phyloP scores from a whole-genome alignment of 208 protist species.

The Acanthamoeba triangularis region DNA sequence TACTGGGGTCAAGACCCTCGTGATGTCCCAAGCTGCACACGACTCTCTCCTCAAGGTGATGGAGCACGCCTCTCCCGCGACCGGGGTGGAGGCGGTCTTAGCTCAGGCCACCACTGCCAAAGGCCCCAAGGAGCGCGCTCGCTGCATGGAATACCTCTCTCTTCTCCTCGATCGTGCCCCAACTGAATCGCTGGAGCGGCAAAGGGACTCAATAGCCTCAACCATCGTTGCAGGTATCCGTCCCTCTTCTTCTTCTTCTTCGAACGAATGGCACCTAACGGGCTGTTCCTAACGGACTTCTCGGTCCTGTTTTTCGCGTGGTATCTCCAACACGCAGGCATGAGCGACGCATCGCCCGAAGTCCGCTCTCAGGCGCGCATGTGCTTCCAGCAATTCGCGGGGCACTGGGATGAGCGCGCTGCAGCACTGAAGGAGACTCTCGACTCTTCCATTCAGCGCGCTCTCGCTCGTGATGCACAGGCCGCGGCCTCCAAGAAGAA shows the following conservation, averaged over 20 bases:
- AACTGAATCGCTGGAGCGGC: background rate
- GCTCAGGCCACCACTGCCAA: background rate
- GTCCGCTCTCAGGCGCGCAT: background rate
- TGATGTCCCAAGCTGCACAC: slow-evolving; percentile 16
- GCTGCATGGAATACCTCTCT: slow-evolving; percentile 25
- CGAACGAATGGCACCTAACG: background rate
- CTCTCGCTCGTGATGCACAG: slow-evolving; percentile 19
- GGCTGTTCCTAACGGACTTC: no score
- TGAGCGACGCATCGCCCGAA: slow-evolving; percentile 13
- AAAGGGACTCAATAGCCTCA: background rate
- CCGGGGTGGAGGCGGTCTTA: background rate
- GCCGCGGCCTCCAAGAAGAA: background rate
- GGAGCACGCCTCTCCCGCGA: background rate
- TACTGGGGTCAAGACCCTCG: background rate
- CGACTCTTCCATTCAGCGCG: background rate
- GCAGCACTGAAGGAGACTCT: slow-evolving; percentile 2
- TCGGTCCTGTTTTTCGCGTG: no score
- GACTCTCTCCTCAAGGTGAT: background rate
- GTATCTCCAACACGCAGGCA: background rate
- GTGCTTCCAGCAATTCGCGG: background rate
- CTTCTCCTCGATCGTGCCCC: background rate
- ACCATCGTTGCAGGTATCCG: background rate
- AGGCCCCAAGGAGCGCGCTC: background rate
- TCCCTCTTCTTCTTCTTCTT: background rate
- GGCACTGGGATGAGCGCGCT: slow-evolving; percentile 12